These are phyloP conservation scores for Solanum ossicruentum DNA, from an alignment of 257 asterid species.

Conservation along the genomic window DNA sequence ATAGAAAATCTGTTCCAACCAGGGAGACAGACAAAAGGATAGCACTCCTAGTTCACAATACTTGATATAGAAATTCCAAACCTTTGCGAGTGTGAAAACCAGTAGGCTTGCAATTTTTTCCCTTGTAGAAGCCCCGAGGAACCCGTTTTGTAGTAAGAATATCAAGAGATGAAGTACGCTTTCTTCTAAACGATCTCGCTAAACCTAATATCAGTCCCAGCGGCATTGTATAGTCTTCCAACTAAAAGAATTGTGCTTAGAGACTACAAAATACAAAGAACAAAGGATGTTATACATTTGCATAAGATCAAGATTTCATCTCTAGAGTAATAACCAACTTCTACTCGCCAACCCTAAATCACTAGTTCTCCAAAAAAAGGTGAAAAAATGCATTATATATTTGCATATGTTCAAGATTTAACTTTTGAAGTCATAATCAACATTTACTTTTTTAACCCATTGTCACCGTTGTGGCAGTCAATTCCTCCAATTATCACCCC, in stretches of 20 bases:
- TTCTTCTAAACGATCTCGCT: constrained; percentile 62
- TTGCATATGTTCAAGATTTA: background rate
- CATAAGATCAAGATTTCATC: background rate
- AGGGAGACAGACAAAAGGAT: background rate
- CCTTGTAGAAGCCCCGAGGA: constrained; percentile 68
- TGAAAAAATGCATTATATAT: background rate
- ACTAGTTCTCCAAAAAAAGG: background rate
- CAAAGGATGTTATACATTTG: background rate
- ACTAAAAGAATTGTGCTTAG: background rate
- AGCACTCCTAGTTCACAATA: background rate
- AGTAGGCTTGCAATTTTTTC: constrained; percentile 81
- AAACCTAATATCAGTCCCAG: constrained; percentile 62
- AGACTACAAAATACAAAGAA: background rate
- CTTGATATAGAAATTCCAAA: background rate
- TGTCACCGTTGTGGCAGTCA: background rate
- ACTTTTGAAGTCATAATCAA: background rate
- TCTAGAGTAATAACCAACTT: background rate
- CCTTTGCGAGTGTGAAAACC: constrained; percentile 98
- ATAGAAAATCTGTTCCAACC: background rate
- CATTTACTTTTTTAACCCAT: background rate
- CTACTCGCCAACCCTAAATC: background rate
- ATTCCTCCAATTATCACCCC: background rate
- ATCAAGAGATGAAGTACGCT: constrained; percentile 67
- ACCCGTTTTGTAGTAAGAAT: constrained; percentile 61
- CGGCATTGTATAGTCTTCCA: constrained; percentile 25